Conservation (phyloP, 768 basidiomycete genomes). For the Kwoniella bestiolae region DNA sequence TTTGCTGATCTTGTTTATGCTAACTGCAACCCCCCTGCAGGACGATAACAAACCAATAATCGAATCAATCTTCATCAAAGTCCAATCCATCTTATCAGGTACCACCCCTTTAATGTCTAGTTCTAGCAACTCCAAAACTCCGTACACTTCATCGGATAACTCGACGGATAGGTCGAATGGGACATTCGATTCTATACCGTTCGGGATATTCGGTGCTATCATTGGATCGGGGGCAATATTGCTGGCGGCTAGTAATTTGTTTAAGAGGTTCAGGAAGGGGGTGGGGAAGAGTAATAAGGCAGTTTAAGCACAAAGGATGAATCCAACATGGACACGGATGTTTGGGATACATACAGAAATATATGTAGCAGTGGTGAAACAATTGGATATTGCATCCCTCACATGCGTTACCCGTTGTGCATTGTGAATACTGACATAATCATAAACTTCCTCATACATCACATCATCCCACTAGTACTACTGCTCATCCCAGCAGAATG, state of each 20-base stretch:
- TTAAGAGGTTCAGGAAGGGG: slow-evolving; percentile 3
- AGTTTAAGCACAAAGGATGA: slow-evolving; percentile 1
- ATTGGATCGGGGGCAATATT: slow-evolving; percentile 8
- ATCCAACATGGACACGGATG: too few relatives aligned
- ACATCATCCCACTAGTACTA: neutral
- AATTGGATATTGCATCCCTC: too few relatives aligned
- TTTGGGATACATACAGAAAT: neutral
- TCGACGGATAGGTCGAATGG: neutral
- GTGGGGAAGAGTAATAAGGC: neutral
- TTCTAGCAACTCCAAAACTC: neutral
- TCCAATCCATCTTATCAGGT: slow-evolving; percentile 19
- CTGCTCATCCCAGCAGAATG: neutral
- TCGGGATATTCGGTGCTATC: slow-evolving; percentile 14
- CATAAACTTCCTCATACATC: too few relatives aligned
- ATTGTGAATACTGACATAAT: too few relatives aligned
- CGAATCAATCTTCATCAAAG: slow-evolving; percentile 19
- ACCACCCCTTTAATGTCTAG: slow-evolving; percentile 1
- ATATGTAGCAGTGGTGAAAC: too few relatives aligned
- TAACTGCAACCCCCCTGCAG: too few relatives aligned
- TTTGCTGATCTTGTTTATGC: neutral
- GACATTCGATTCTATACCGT: slow-evolving; percentile 6
- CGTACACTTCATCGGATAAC: neutral
- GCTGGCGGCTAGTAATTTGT: slow-evolving; percentile 5
- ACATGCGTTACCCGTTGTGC: too few relatives aligned
- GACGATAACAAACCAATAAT: slow-evolving; percentile 27